Evolutionary conservation across 208 protist genomes (phyloP), one percentile per base, ranked within the genome.

Genomic region (Phytomonas serpens): DNA sequence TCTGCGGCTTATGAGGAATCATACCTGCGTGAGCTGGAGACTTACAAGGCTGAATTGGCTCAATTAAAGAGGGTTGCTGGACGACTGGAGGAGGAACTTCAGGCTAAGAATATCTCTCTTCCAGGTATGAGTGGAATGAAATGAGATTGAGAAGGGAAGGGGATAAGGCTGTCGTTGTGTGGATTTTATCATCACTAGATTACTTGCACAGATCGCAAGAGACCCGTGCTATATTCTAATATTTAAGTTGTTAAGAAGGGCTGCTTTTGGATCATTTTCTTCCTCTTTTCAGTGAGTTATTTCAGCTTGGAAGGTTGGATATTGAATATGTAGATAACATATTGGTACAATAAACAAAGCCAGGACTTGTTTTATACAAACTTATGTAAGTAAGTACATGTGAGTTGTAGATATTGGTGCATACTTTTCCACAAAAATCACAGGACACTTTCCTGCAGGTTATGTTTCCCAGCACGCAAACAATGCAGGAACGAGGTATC

Each of bases 31-130:
- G 90, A 98, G 81, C 77, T 98, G 32, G 87, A 94, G 40, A 83
- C 90, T 61, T 94, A 98, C 77, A 75, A 86, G 40, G 81, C 85
- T 1, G 93, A 98, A 77, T 89, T 98, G 1, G 34, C 19, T 10
- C 84, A 85, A 3, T 80, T 98, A 33, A 77, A 92, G 37, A 75
- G 72, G 6, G 61, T 92, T 11, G 80, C 89, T 3, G 80, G 81
- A 10, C 73, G 85, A 57, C 69, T 97, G 19, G 92, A 98, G 74
- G 75, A 82, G 42, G 74, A 94, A 68, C 61, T 87, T 57, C 81
- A 77, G 67, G 81, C 73, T 29, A 87, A 87, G 57, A 84, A 88
- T 32, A 81, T 95, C 9, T 81, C 87, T 4, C 72, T 93, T 42
- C 82, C 84, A 0, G 80, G 71, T 13, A 72, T 84, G 11, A n/a